A percentile compares a stretch with the other conserved stretches of the same genome.
These are phyloP conservation scores for Trypanosoma avium DNA, from an alignment of 208 protist genomes.

Conservation along the genomic window DNA sequence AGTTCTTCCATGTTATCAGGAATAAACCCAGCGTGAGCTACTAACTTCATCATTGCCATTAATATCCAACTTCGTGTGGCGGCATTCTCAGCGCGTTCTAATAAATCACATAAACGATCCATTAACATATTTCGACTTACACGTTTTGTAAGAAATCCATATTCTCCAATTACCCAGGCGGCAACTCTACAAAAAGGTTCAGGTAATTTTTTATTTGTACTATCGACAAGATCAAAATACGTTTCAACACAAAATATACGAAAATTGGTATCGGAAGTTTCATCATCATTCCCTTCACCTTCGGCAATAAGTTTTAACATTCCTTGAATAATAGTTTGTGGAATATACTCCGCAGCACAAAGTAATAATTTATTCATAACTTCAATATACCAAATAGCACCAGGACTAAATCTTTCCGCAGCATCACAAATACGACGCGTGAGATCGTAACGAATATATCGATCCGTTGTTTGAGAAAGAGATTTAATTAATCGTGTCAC, in stretches of 20 bases:
- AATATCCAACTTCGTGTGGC: constrained; percentile 62
- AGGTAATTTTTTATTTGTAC: constrained; percentile 31
- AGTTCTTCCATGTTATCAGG: constrained; percentile 54
- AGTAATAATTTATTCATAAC: constrained; percentile 93
- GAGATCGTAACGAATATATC: constrained; percentile 72
- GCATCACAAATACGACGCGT: constrained; percentile 77
- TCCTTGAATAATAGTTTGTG: constrained; percentile 71
- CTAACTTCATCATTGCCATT: constrained; percentile 77
- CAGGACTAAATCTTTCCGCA: constrained; percentile 73
- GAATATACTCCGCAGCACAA: constrained; percentile 74
- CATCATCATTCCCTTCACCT: constrained; percentile 63
- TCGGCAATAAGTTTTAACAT: constrained; percentile 93
- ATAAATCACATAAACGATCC: constrained; percentile 67
- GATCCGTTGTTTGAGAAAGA: constrained; percentile 56
- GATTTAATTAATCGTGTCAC: constrained; percentile 88
- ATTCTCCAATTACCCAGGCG: constrained; percentile 94
- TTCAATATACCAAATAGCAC: constrained; percentile 75
- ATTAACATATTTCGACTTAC: constrained; percentile 49
- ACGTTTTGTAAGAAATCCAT: constrained; percentile 77
- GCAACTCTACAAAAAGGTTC: constrained; percentile 69
- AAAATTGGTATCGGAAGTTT: constrained; percentile 60
- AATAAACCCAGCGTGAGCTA: constrained; percentile 33
- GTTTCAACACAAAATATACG: constrained; percentile 68
- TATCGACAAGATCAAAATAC: constrained; percentile 75
- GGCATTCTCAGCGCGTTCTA: constrained; percentile 44